phyloP scores from a whole-genome alignment of 441 rosid genomes.

The Corymbia citriodora region DNA sequence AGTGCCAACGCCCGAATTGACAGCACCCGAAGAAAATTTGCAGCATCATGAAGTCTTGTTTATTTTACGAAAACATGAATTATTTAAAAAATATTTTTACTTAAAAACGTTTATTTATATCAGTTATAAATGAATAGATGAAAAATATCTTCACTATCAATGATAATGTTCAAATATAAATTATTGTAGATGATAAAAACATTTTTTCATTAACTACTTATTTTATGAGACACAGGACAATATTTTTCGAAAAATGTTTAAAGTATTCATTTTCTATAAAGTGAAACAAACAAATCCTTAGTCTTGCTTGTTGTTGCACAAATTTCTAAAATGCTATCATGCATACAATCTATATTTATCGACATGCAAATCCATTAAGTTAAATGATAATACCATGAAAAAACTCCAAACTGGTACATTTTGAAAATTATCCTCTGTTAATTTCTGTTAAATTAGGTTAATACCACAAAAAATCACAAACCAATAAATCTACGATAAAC shows the following conservation, averaged over 20 bases:
- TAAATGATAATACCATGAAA: too few species aligned
- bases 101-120: fast-evolving
- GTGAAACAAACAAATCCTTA: fast-evolving
- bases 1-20: too few species aligned
- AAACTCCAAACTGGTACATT: too few species aligned
- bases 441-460: too few species aligned
- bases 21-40: not conserved
- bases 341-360: fast-evolving
- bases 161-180: fast-evolving
- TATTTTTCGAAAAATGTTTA: too few species aligned
- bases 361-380: not conserved
- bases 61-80: too few species aligned
- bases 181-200: fast-evolving
- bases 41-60: not conserved
- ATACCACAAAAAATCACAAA: too few species aligned
- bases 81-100: too few species aligned
- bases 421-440: too few species aligned
- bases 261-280: too few species aligned
- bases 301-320: not conserved
- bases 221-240: fast-evolving
- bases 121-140: fast-evolving
- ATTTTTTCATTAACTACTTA: too few species aligned
- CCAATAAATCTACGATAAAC: too few species aligned
- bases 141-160: fast-evolving
- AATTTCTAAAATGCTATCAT: fast-evolving